A percentile compares a stretch with the other conserved stretches of the same genome.
Evolutionary conservation across 768 basidiomycete species (phyloP).

Genomic region (Pleurotus salmoneostramineus): DNA sequence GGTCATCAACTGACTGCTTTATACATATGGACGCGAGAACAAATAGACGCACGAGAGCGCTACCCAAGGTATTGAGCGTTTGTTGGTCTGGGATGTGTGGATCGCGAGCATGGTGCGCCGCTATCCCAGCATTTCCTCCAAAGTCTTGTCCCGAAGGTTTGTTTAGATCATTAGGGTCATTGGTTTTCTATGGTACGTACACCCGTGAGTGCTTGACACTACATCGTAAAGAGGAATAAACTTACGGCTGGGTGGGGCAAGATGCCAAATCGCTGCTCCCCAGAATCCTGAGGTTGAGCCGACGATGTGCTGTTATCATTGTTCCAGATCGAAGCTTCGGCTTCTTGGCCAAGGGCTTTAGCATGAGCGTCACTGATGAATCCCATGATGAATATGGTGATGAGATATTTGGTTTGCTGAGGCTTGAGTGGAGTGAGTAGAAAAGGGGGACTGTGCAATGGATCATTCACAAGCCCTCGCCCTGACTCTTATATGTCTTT

Average conservation of each 20-base stretch:
- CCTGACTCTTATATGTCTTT: too few relatives aligned
- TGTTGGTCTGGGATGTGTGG: constrained; percentile 47
- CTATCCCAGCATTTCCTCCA: constrained; percentile 31
- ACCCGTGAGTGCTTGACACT: too few relatives aligned
- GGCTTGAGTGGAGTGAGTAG: background rate
- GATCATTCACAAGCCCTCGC: background rate
- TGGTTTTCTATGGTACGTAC: constrained; percentile 63
- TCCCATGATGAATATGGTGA: background rate
- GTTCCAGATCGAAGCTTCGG: constrained; percentile 8
- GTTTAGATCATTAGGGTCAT: constrained; percentile 54
- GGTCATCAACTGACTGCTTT: too few relatives aligned
- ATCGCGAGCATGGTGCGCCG: constrained; percentile 46
- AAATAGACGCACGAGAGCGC: constrained; percentile 37
- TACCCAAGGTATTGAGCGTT: constrained; percentile 38
- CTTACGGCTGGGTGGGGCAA: constrained; percentile 62
- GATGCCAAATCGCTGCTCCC: constrained; percentile 44
- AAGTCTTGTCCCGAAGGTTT: constrained; percentile 29
- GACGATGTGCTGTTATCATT: constrained; percentile 12
- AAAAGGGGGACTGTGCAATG: background rate
- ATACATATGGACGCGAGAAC: background rate
- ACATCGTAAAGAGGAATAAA: too few relatives aligned
- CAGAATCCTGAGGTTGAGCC: constrained; percentile 9
- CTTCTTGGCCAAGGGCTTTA: background rate
- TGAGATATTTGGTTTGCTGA: background rate
- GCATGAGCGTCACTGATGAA: constrained; percentile 5